Percentiles rank a stretch among this genome's conserved stretches.
Evolutionary conservation across 1,139 yeast genomes (phyloP).

Genomic region (Candida gigantensis): DNA sequence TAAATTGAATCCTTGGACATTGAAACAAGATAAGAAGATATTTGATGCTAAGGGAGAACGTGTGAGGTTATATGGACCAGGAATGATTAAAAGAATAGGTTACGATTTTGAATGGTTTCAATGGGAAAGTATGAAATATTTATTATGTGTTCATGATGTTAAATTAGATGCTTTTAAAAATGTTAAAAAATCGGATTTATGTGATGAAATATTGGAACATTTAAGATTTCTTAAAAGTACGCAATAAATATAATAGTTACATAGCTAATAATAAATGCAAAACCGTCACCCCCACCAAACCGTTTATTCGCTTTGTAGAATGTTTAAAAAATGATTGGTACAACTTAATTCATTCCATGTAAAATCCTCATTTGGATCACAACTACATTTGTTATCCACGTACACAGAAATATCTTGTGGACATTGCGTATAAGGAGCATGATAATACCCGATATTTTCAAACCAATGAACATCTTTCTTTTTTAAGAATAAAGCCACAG

Average conservation of each 20-base stretch:
- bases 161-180: constrained; percentile 47
- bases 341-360: constrained; percentile 31
- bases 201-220: constrained; percentile 51
- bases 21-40: constrained; percentile 43
- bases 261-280: not conserved
- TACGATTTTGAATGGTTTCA: constrained; percentile 62
- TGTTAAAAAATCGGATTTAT: constrained; percentile 44
- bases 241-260: constrained; percentile 5
- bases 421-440: constrained; percentile 37
- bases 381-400: constrained; percentile 26
- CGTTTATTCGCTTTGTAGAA: not conserved
- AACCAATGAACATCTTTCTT: constrained; percentile 33
- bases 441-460: constrained; percentile 34
- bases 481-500: constrained; percentile 24
- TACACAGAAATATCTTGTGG: constrained; percentile 23
- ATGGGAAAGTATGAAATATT: constrained; percentile 60
- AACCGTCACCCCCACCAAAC: too few relatives aligned
- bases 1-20: constrained; percentile 59
- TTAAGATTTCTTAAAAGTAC: constrained; percentile 40
- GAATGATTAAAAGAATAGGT: constrained; percentile 50
- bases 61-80: constrained; percentile 54
- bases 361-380: constrained; percentile 36
- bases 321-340: constrained; percentile 25
- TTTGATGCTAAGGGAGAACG: constrained; percentile 44
- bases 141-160: constrained; percentile 56